Conservation (phyloP, 2,329 filamentous ascomycete species). For the Aspergillus unguis region DNA sequence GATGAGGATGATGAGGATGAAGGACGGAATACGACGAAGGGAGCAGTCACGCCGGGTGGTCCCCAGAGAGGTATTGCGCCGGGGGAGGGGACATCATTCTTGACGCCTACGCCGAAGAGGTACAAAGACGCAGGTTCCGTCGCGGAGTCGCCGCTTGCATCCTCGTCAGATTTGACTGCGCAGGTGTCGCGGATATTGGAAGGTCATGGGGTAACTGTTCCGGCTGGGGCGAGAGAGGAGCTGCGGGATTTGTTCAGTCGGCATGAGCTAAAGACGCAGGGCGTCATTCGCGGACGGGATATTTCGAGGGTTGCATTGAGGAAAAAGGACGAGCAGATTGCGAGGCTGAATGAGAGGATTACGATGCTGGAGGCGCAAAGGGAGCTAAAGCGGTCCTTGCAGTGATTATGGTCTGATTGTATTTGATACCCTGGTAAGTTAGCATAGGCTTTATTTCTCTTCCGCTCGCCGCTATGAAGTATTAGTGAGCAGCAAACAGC, state of each 20-base stretch:
- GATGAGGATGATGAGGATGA: conserved; percentile 13
- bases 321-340: conserved; percentile 62
- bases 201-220: conserved; percentile 31
- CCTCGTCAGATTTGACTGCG: conserved; percentile 19
- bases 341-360: conserved; percentile 66
- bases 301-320: conserved; percentile 61
- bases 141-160: conserved; percentile 18
- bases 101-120: conserved; percentile 32
- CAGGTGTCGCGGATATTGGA: conserved; percentile 35
- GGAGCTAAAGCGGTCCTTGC: conserved; percentile 50
- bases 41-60: conserved; percentile 6
- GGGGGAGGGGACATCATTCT: conserved; percentile 15
- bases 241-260: conserved; percentile 48
- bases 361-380: conserved; percentile 53
- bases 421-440: conserved; percentile 9
- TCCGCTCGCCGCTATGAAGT: too few relatives aligned
- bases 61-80: background rate
- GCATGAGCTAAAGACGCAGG: conserved; percentile 58
- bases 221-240: conserved; percentile 33
- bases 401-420: conserved; percentile 25
- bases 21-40: background rate
- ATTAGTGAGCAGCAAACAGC: too few relatives aligned
- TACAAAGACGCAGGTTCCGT: conserved; percentile 28
- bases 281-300: conserved; percentile 63
- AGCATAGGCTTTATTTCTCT: background rate